Evolutionary conservation across 495 filamentous ascomycete species (phyloP).

Genomic region (Annulohypoxylon stygium): DNA sequence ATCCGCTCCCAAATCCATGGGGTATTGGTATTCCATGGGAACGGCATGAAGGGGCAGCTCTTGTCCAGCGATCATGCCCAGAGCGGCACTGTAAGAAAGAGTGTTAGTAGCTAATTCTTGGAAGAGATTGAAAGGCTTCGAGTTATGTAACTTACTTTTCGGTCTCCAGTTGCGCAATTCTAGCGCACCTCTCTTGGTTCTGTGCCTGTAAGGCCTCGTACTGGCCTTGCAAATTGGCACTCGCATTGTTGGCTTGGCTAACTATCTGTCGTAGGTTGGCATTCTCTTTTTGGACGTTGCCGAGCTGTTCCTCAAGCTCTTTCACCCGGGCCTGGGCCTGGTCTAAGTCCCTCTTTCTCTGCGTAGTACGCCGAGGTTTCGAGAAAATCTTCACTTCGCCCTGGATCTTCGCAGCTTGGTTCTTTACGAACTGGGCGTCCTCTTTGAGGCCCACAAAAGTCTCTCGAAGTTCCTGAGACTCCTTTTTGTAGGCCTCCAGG

Average conservation of each 20-base stretch:
- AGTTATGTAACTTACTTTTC: background rate
- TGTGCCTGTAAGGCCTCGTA: background rate
- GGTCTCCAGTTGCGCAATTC: background rate
- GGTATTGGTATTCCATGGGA: background rate
- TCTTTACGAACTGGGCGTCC: background rate
- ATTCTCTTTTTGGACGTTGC: background rate
- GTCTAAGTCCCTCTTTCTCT: background rate
- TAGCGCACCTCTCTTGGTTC: no score
- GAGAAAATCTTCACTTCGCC: background rate
- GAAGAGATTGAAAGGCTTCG: background rate
- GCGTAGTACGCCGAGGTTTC: background rate
- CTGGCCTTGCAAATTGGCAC: no score
- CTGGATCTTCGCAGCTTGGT: constrained; percentile 4
- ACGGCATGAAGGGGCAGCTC: background rate
- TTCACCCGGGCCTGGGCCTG: background rate
- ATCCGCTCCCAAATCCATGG: background rate
- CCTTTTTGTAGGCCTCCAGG: background rate
- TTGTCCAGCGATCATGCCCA: background rate
- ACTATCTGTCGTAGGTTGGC: background rate
- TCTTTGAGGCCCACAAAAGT: background rate
- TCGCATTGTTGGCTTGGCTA: background rate
- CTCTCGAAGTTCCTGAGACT: background rate
- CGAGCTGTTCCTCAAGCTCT: background rate
- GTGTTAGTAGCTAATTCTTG: background rate
- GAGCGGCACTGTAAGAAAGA: background rate